These are phyloP conservation scores for Monosporozyma aerobia DNA, from an alignment of 805 yeast genomes.

Conservation along the genomic window DNA sequence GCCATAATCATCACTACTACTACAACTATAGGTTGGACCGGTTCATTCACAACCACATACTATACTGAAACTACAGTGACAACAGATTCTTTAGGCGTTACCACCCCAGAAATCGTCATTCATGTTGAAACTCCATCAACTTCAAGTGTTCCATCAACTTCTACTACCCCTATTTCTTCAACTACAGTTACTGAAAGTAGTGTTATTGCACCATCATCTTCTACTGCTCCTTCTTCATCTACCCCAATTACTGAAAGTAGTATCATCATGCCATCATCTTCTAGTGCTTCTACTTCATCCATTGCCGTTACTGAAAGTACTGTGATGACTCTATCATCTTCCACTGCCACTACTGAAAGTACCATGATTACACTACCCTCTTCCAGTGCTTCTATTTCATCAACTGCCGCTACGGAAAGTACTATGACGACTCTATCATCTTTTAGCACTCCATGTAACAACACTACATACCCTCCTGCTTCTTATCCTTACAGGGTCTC, in stretches of 20 bases:
- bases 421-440: neutral
- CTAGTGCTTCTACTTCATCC: neutral
- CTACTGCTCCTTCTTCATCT: neutral
- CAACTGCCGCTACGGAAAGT: neutral
- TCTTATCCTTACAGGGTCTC: neutral
- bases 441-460: neutral
- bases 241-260: conserved; percentile 5
- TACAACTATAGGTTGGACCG: conserved; percentile 8
- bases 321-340: neutral
- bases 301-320: neutral
- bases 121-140: conserved; percentile 11
- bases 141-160: neutral
- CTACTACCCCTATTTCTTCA: neutral
- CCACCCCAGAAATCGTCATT: conserved; percentile 10
- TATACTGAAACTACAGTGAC: conserved; percentile 6
- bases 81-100: neutral
- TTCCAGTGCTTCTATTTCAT: neutral
- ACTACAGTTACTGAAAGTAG: neutral
- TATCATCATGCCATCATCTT: neutral
- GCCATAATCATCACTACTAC: conserved; percentile 1
- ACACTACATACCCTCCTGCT: neutral
- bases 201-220: neutral
- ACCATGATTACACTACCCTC: neutral
- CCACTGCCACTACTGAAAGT: conserved; percentile 9
- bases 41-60: conserved; percentile 9